A percentile compares a stretch with the other conserved stretches of the same genome.
phyloP scores from a whole-genome alignment of 2,329 filamentous ascomycete genomes.

The Aureobasidium subglaciale region DNA sequence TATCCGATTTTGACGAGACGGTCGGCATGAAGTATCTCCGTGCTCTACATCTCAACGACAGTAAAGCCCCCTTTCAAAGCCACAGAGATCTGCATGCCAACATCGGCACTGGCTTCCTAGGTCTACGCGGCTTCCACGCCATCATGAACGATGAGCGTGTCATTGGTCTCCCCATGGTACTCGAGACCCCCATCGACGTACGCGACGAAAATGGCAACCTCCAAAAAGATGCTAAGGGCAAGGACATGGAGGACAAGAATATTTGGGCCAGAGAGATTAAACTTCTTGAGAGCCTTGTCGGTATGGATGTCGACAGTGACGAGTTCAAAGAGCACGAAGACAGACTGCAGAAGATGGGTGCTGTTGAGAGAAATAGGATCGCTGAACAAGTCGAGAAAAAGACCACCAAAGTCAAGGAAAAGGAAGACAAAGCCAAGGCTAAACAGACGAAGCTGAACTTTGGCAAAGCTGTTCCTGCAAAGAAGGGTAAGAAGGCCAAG shows the following conservation, averaged over 20 bases:
- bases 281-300: constrained; percentile 79
- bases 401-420: constrained; percentile 34
- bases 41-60: constrained; percentile 90
- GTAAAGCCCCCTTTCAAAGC: constrained; percentile 78
- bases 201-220: constrained; percentile 56
- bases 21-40: constrained; percentile 75
- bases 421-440: constrained; percentile 45
- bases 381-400: constrained; percentile 75
- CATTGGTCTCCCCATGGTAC: constrained; percentile 75
- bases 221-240: constrained; percentile 34
- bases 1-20: constrained; percentile 66
- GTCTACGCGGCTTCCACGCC: constrained; percentile 82
- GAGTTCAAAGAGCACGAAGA: constrained; percentile 63
- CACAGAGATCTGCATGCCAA: constrained; percentile 89
- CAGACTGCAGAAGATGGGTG: constrained; percentile 61
- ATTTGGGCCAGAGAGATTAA: constrained; percentile 95
- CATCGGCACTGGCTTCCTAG: constrained; percentile 90
- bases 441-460: constrained; percentile 65
- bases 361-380: constrained; percentile 64
- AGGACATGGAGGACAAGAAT: constrained; percentile 64
- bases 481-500: constrained; percentile 40
- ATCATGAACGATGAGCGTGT: constrained; percentile 78
- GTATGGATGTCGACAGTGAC: constrained; percentile 67
- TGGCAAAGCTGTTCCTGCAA: constrained; percentile 71
- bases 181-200: constrained; percentile 89